phyloP scores from a whole-genome alignment of 345 rosid genomes.

The Streptanthus diversifolius region DNA sequence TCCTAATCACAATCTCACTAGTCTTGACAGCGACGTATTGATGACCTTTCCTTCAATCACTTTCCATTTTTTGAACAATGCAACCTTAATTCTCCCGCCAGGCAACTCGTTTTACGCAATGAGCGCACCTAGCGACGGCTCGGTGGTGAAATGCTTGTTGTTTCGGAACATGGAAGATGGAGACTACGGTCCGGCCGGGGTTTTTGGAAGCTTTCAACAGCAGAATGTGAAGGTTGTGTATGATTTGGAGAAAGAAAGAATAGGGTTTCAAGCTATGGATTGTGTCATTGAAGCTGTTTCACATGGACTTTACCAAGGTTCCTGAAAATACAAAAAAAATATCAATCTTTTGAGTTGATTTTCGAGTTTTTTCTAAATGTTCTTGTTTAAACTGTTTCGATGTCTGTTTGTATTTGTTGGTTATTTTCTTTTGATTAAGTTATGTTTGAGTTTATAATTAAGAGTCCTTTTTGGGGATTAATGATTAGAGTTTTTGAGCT shows the following conservation, averaged over 20 bases:
- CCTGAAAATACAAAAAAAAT: neutral
- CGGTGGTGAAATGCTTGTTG: slow-evolving; percentile 66
- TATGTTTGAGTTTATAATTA: slow-evolving; percentile 8
- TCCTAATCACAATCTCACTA: slow-evolving; percentile 45
- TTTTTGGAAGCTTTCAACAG: slow-evolving; percentile 85
- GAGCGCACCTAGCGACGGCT: slow-evolving; percentile 63
- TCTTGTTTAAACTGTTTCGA: neutral
- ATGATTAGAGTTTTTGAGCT: slow-evolving; percentile 26
- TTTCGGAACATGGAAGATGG: slow-evolving; percentile 70
- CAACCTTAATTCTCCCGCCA: slow-evolving; percentile 55
- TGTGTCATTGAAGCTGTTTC: slow-evolving; percentile 59
- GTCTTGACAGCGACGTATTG: slow-evolving; percentile 18
- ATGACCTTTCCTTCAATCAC: slow-evolving; percentile 54
- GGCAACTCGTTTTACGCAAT: slow-evolving; percentile 63
- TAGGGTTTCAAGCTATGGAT: slow-evolving; percentile 76
- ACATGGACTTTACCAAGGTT: slow-evolving; percentile 48
- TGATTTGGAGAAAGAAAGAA: slow-evolving; percentile 70
- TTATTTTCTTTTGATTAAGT: slow-evolving; percentile 4
- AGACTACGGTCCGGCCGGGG: slow-evolving; percentile 69
- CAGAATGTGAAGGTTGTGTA: slow-evolving; percentile 73
- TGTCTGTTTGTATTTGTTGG: slow-evolving; percentile 11
- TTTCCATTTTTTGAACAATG: slow-evolving; percentile 72
- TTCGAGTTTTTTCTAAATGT: neutral
- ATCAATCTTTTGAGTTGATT: neutral
- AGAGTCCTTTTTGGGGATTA: slow-evolving; percentile 2